Percentiles rank a stretch among this genome's conserved stretches.
Evolutionary conservation across 2,329 filamentous ascomycete species (phyloP).

Genomic region (Microthyrium microscopicum): DNA sequence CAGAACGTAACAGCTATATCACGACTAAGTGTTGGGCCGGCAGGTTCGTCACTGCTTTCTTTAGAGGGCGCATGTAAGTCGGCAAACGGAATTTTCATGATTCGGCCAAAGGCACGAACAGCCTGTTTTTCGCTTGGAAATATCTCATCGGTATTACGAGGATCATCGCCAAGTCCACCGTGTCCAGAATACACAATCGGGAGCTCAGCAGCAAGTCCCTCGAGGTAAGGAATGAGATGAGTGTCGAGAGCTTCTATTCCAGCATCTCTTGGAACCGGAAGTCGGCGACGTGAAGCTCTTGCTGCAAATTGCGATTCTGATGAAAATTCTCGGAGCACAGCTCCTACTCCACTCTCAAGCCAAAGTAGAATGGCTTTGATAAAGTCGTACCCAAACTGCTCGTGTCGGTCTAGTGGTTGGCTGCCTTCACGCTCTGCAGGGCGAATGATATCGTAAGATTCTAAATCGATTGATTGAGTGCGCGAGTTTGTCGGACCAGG

Average conservation of each 20-base stretch:
- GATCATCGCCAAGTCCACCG: slow-evolving; percentile 40
- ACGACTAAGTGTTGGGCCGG: slow-evolving; percentile 23
- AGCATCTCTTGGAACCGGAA: slow-evolving; percentile 34
- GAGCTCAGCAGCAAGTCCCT: slow-evolving; percentile 32
- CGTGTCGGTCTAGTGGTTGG: slow-evolving; percentile 14
- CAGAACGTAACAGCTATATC: slow-evolving; percentile 34
- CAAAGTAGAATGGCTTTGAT: slow-evolving; percentile 46
- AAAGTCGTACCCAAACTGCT: slow-evolving; percentile 48
- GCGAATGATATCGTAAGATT: slow-evolving; percentile 13
- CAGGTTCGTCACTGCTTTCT: slow-evolving; percentile 10
- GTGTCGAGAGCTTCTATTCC: slow-evolving; percentile 37
- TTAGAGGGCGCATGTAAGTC: slow-evolving; percentile 27
- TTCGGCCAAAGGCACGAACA: slow-evolving; percentile 38
- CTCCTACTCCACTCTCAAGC: slow-evolving; percentile 40
- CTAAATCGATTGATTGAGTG: no score
- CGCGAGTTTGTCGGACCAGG: slow-evolving; percentile 13
- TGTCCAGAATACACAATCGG: slow-evolving; percentile 38
- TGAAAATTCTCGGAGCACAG: slow-evolving; percentile 40
- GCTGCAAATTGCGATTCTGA: neutral
- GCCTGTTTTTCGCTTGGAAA: slow-evolving; percentile 38
- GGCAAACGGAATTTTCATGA: slow-evolving; percentile 35
- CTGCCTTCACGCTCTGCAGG: slow-evolving; percentile 11
- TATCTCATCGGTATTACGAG: slow-evolving; percentile 22
- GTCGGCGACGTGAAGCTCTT: neutral
- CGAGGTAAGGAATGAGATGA: slow-evolving; percentile 41